Evolutionary conservation across 805 yeast species (phyloP).

Genomic region (Sungouiozyma intestinalis): DNA sequence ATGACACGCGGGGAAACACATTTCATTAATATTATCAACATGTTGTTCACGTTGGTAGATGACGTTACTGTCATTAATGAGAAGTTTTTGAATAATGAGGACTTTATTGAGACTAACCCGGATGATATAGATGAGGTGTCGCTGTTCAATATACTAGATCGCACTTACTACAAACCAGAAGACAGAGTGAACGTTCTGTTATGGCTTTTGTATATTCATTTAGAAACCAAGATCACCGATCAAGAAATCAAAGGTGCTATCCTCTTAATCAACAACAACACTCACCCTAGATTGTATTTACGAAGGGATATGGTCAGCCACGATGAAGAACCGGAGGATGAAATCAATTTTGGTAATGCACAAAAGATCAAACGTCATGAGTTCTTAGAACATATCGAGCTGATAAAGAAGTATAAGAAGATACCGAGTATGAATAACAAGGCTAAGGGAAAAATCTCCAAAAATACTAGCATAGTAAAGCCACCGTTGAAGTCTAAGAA

Average conservation of each 20-base stretch:
- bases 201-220: constrained; percentile 74
- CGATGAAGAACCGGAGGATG: constrained; percentile 24
- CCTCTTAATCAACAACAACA: constrained; percentile 8
- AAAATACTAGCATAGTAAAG: not conserved
- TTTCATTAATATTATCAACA: constrained; percentile 52
- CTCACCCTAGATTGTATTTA: constrained; percentile 7
- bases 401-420: constrained; percentile 1
- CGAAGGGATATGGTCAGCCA: constrained; percentile 8
- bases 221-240: constrained; percentile 57
- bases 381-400: constrained; percentile 13
- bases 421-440: not conserved
- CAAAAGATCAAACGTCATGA: constrained; percentile 19
- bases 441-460: no score
- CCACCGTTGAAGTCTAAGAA: not conserved
- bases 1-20: constrained; percentile 40
- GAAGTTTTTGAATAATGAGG: constrained; percentile 15
- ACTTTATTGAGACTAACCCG: constrained; percentile 5
- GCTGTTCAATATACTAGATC: constrained; percentile 67
- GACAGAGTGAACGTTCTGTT: constrained; percentile 64
- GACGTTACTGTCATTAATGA: constrained; percentile 43
- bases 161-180: constrained; percentile 46
- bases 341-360: constrained; percentile 19
- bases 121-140: constrained; percentile 28
- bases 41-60: constrained; percentile 65
- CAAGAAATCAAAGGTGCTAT: constrained; percentile 33